Evolutionary conservation across 257 asterid species (phyloP).

Genomic region (Solanum ahanhuiri): DNA sequence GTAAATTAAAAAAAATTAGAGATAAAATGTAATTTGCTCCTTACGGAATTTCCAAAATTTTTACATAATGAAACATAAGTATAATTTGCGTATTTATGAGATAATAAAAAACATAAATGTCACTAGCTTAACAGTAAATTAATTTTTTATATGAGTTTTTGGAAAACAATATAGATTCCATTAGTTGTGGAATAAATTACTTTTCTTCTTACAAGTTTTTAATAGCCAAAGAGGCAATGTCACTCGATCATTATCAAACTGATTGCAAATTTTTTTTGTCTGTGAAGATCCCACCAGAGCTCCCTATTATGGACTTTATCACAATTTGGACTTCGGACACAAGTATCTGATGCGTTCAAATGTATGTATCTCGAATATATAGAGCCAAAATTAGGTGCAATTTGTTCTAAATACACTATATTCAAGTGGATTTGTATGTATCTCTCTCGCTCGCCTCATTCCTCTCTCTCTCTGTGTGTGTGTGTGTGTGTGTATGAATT

Average conservation of each 20-base stretch:
- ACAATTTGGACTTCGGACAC: too few relatives aligned
- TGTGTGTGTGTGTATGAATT: background rate
- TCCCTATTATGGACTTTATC: too few relatives aligned
- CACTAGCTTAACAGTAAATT: too few relatives aligned
- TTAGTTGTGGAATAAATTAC: too few relatives aligned
- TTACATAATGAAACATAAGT: background rate
- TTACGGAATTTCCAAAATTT: fast-evolving
- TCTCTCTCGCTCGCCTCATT: too few relatives aligned
- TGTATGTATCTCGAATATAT: background rate
- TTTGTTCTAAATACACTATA: background rate
- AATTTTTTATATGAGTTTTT: background rate
- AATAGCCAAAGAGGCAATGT: too few relatives aligned
- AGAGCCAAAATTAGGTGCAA: too few relatives aligned
- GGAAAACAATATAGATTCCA: background rate
- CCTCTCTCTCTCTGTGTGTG: too few relatives aligned
- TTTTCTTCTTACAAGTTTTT: too few relatives aligned
- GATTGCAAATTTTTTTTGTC: background rate
- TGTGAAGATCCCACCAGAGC: background rate
- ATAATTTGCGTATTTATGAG: too few relatives aligned
- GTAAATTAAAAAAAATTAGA: too few relatives aligned
- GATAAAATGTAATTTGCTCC: background rate
- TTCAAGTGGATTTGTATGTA: background rate
- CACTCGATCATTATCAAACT: background rate
- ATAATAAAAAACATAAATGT: too few relatives aligned
- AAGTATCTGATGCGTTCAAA: background rate